phyloP scores from a whole-genome alignment of 2,329 filamentous ascomycete species.

The Exophiala bonariae region DNA sequence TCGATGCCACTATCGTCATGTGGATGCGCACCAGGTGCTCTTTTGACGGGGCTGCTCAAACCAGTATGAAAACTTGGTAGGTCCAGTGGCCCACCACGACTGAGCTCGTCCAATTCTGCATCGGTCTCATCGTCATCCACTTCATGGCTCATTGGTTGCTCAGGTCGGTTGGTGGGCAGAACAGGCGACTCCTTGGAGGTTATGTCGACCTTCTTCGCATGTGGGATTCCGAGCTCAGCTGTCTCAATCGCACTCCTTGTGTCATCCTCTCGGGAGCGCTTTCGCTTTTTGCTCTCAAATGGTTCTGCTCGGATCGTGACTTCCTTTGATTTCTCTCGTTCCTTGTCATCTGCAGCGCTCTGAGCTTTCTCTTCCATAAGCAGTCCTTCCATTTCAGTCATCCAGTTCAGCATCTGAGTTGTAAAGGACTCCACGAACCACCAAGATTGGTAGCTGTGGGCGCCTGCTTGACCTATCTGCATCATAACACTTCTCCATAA shows the following conservation, averaged over 20 bases:
- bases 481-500: constrained; percentile 46
- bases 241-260: constrained; percentile 2
- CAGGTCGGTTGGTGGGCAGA: constrained; percentile 8
- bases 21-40: constrained; percentile 5
- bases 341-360: constrained; percentile 23
- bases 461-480: constrained; percentile 44
- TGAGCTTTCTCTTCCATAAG: constrained; percentile 23
- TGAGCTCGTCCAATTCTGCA: constrained; percentile 26
- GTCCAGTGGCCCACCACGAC: constrained; percentile 27
- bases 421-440: constrained; percentile 35
- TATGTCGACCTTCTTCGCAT: constrained; percentile 11
- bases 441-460: constrained; percentile 49
- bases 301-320: constrained; percentile 1
- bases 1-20: constrained; percentile 29
- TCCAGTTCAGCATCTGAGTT: constrained; percentile 28
- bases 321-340: constrained; percentile 25
- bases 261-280: constrained; percentile 19
- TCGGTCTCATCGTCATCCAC: constrained; percentile 23
- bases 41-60: constrained; percentile 25
- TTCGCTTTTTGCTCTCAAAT: constrained; percentile 16
- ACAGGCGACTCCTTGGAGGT: constrained; percentile 7
- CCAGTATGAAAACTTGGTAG: constrained; percentile 27
- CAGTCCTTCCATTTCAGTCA: constrained; percentile 29
- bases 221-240: constrained; percentile 9
- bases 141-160: constrained; percentile 7